Conservation (phyloP, 1,284 basidiomycete genomes). For the Sanghuangporus weigelae region DNA sequence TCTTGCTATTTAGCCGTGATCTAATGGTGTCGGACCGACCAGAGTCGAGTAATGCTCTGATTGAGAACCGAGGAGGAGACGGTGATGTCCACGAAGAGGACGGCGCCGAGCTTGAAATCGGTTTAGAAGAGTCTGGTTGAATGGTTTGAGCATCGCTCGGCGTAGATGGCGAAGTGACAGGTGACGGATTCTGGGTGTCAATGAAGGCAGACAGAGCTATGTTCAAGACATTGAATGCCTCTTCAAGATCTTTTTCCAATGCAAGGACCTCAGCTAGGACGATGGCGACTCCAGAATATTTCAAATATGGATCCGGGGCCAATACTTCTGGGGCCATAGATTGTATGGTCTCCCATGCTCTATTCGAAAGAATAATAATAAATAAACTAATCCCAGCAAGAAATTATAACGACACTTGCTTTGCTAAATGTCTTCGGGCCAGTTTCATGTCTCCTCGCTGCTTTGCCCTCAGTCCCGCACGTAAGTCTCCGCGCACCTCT, state of each 20-base stretch:
- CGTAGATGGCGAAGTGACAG: background rate
- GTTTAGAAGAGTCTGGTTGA: background rate
- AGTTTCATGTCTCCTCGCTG: slow-evolving; percentile 52
- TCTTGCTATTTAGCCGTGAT: slow-evolving; percentile 33
- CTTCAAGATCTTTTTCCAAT: slow-evolving; percentile 34
- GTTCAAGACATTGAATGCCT: slow-evolving; percentile 50
- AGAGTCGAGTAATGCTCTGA: background rate
- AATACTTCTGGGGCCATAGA: slow-evolving; percentile 44
- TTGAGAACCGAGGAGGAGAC: background rate
- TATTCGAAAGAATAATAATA: slow-evolving; percentile 25
- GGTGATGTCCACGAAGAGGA: background rate
- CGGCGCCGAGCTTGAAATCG: background rate
- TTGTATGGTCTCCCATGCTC: slow-evolving; percentile 58
- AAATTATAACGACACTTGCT: slow-evolving; percentile 31
- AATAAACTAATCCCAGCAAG: background rate
- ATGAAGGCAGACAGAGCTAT: slow-evolving; percentile 25
- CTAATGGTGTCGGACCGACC: background rate
- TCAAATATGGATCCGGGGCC: slow-evolving; percentile 52
- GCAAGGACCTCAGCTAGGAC: slow-evolving; percentile 60
- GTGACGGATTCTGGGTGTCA: background rate
- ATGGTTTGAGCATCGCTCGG: background rate
- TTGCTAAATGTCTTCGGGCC: slow-evolving; percentile 48
- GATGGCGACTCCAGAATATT: slow-evolving; percentile 66
- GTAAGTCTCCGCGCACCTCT: slow-evolving; percentile 57
- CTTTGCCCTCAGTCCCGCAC: slow-evolving; percentile 60